phyloP scores from a whole-genome alignment of 345 rosid species.

The Melaleuca quinquenervia region DNA sequence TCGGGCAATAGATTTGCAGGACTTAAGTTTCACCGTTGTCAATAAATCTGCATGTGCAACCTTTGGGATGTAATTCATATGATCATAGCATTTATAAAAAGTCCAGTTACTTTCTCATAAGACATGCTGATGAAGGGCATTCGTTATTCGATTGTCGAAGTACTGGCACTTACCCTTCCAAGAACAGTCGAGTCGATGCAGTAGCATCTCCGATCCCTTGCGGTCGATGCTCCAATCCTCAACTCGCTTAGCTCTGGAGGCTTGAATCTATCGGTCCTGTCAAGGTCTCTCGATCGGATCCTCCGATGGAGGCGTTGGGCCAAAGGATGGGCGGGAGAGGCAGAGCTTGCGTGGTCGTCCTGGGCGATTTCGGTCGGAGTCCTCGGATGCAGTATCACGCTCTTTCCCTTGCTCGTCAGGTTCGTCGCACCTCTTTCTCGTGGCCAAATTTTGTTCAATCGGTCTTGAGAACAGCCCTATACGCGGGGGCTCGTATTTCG shows the following conservation, averaged over 20 bases:
- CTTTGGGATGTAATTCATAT: too few relatives aligned
- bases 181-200: background rate
- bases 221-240: too few relatives aligned
- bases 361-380: constrained; percentile 95
- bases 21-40: too few relatives aligned
- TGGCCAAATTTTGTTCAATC: background rate
- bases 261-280: background rate
- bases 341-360: constrained; percentile 86
- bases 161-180: background rate
- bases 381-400: constrained; percentile 99
- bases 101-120: too few relatives aligned
- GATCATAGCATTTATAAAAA: too few relatives aligned
- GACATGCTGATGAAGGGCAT: too few relatives aligned
- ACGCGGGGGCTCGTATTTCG: background rate
- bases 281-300: background rate
- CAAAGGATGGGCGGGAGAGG: constrained; percentile 42
- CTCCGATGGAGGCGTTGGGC: background rate
- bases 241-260: background rate
- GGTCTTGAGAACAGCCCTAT: background rate
- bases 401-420: constrained; percentile 93
- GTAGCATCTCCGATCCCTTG: background rate
- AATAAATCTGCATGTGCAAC: too few relatives aligned
- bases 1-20: too few relatives aligned
- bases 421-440: background rate
- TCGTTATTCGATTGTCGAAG: too few relatives aligned